Base-by-base conservation (phyloP, 2,329 filamentous ascomycete species). In the Hymenotorrendiella dingleyae region DNA sequence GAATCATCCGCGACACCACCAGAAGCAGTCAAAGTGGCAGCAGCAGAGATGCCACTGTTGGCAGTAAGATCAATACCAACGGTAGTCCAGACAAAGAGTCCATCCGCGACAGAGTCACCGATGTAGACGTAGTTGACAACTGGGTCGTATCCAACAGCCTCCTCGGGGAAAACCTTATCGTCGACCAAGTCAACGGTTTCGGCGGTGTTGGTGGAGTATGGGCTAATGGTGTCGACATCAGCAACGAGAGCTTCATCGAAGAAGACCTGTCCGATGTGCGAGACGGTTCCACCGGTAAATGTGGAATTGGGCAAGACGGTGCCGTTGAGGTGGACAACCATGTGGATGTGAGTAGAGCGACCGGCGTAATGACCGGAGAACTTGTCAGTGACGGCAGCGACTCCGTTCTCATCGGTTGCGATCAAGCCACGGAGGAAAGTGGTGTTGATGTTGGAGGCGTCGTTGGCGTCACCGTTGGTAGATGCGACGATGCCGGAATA, bases 191-290 rank as follows among this genome's bases (percentile, higher is more conserved):
- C n/a, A 8, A 61, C 60, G 52, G 78, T 78, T 30, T 56, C 60
- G 8, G 69, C 65, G 0, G 60, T 66, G 60, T 75, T 75, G 45
- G 58, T 57, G 7, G 47, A 56, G 59, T 76, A 75, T 2, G 74
- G 73, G 2, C 57, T 47, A 1, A 61, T 64, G n/a, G 59, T 57
- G 48, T 78, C 71, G 39, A 81, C 74, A 23, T 64, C 50, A 23
- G 54, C 52, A 52, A 78, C 70, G 11, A 83, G 69, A 48, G 68
- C 65, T 58, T 82, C 72, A 58, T 82, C 76, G 56, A 79, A 78
- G 68, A 78, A 83, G 42, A 79, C 58, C 59, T 84, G 79, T 20
- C 79, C 78, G 28, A 82, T 69, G 62, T 83, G 77, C 9, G 73
- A 70, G 44, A 74, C 68, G 40, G 62, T 66, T 22, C 68, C 67